phyloP scores from a whole-genome alignment of 2,329 filamentous ascomycete species.

The Ascochyta viciae-villosae region DNA sequence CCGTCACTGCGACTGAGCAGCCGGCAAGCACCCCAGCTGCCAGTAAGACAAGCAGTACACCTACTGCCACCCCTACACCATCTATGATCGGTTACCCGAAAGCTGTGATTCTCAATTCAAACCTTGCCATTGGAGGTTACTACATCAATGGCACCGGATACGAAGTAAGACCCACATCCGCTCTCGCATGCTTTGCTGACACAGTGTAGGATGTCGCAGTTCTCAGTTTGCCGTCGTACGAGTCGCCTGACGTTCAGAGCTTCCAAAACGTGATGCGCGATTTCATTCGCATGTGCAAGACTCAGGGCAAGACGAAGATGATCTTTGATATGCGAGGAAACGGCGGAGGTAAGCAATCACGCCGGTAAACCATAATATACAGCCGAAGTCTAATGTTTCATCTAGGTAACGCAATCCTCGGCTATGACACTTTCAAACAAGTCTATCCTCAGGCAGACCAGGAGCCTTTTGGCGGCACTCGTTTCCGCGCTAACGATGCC shows the following conservation, averaged over 20 bases:
- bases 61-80: conserved; percentile 29
- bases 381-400: conserved; percentile 2
- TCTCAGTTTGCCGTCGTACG: conserved; percentile 54
- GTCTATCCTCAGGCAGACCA: conserved; percentile 57
- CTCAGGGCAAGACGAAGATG: conserved; percentile 63
- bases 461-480: conserved; percentile 54
- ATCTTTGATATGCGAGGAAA: conserved; percentile 71
- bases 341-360: conserved; percentile 50
- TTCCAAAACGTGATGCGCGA: conserved; percentile 51
- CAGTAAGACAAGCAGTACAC: conserved; percentile 24
- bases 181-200: conserved; percentile 41
- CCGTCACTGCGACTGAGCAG: conserved; percentile 16
- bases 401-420: conserved; percentile 54
- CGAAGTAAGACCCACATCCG: conserved; percentile 38
- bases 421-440: conserved; percentile 59
- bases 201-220: conserved; percentile 54
- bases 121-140: conserved; percentile 54
- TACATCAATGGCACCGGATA: conserved; percentile 52
- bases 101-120: conserved; percentile 45
- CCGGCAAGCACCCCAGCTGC: conserved; percentile 20
- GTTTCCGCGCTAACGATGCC: conserved; percentile 56
- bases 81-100: conserved; percentile 50
- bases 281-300: conserved; percentile 57
- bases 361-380: not conserved
- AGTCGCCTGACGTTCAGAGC: conserved; percentile 35